A percentile compares a stretch with the other conserved stretches of the same genome.
phyloP scores from a whole-genome alignment of 257 asterid genomes.

The Dorcoceras hygrometricum region DNA sequence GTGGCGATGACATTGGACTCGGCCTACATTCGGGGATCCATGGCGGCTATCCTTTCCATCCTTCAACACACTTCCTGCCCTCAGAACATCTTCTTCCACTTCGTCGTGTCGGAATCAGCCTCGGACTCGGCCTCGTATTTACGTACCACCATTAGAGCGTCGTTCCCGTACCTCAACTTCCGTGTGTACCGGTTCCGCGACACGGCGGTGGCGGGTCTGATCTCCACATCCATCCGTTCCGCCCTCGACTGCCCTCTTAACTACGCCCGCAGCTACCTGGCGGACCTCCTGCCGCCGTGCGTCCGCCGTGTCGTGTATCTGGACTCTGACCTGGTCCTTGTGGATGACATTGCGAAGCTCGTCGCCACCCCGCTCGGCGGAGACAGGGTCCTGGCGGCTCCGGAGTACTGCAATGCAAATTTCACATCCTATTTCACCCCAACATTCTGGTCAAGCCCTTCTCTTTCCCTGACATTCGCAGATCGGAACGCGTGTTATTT shows the following conservation, averaged over 20 bases:
- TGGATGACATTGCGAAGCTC: slow-evolving; percentile 1
- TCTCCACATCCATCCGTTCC: slow-evolving; percentile 12
- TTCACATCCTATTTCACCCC: slow-evolving; percentile 20
- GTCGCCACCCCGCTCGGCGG: slow-evolving; percentile 7
- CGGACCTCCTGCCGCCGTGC: background rate
- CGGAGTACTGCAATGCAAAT: slow-evolving; percentile 19
- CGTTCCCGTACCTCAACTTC: slow-evolving; percentile 14
- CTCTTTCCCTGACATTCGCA: slow-evolving; percentile 8
- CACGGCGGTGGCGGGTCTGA: slow-evolving; percentile 13
- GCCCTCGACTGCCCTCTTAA: slow-evolving; percentile 7
- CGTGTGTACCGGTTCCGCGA: slow-evolving; percentile 10
- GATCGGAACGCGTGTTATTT: slow-evolving; percentile 7
- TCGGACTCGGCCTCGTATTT: background rate
- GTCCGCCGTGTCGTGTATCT: background rate
- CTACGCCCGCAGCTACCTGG: slow-evolving; percentile 7
- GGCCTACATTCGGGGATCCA: slow-evolving; percentile 15
- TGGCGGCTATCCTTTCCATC: slow-evolving; percentile 16
- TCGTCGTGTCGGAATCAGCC: slow-evolving; percentile 1
- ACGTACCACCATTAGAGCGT: background rate
- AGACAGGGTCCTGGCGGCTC: slow-evolving; percentile 11
- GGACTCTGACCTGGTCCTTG: background rate
- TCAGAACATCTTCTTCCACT: slow-evolving; percentile 16
- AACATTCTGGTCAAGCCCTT: slow-evolving; percentile 17
- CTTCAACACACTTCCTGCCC: slow-evolving; percentile 19
- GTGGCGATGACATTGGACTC: slow-evolving; percentile 15